Percentiles rank a stretch among this genome's conserved stretches.
phyloP scores from a whole-genome alignment of 441 rosid genomes.

The Erysimum cheiri region DNA sequence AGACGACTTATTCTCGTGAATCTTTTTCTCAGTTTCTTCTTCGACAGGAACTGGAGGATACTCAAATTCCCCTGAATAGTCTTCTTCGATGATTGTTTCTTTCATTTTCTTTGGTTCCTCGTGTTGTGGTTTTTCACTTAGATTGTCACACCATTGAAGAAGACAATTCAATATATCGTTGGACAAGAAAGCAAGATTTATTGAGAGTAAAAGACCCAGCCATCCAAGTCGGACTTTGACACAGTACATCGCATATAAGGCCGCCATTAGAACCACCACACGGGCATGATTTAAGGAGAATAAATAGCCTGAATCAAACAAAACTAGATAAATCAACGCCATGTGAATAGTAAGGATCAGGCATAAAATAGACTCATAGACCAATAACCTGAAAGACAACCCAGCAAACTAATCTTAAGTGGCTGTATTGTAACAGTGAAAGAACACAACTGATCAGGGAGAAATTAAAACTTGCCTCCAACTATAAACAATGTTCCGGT shows the following conservation, averaged over 20 bases:
- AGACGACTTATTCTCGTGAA: conserved; percentile 72
- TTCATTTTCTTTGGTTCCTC: conserved; percentile 71
- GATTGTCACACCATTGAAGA: conserved; percentile 85
- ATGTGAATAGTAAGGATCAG: neutral
- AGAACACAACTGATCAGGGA: neutral
- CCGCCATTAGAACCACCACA: conserved; percentile 80
- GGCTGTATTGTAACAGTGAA: conserved; percentile 4
- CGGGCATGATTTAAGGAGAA: conserved; percentile 95
- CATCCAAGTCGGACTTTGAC: conserved; percentile 97
- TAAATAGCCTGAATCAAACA: conserved; percentile 74
- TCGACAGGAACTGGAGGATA: conserved; percentile 61
- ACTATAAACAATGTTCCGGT: conserved; percentile 90
- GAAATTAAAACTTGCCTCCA: conserved; percentile 69
- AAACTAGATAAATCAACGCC: conserved; percentile 33
- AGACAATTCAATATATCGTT: conserved; percentile 76
- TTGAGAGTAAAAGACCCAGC: conserved; percentile 85
- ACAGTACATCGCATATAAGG: conserved; percentile 71
- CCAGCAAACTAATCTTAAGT: conserved; percentile 19
- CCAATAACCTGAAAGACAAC: conserved; percentile 6
- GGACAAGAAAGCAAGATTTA: conserved; percentile 93
- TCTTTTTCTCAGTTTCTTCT: conserved; percentile 56
- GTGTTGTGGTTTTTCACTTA: conserved; percentile 58
- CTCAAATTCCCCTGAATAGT: conserved; percentile 65
- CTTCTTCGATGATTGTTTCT: conserved; percentile 65
- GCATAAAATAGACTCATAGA: neutral